phyloP scores from a whole-genome alignment of 2,329 filamentous ascomycete genomes.

The Fusarium pseudograminearum region DNA sequence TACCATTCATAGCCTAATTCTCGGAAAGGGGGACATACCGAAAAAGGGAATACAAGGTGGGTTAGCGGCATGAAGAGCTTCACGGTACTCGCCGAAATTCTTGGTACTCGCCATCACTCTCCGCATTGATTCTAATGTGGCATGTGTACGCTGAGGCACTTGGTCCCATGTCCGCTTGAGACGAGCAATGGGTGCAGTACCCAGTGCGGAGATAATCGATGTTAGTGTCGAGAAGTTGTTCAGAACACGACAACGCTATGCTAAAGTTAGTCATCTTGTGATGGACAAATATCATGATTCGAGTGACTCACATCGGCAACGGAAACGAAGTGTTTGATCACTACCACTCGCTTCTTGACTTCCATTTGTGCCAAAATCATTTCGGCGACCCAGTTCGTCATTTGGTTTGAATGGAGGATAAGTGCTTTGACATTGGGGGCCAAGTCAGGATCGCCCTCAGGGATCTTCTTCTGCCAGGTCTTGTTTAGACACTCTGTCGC shows the following conservation, averaged over 20 bases:
- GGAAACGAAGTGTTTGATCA: slow-evolving; percentile 97
- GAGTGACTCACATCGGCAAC: slow-evolving; percentile 85
- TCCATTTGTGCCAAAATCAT: slow-evolving; percentile 97
- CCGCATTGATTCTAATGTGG: slow-evolving; percentile 88
- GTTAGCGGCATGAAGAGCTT: slow-evolving; percentile 90
- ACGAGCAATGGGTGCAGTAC: slow-evolving; percentile 93
- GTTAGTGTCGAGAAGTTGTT: slow-evolving; percentile 99
- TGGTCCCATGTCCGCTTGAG: slow-evolving; percentile 94
- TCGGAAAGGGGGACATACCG: slow-evolving; percentile 65
- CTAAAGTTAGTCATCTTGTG: slow-evolving; percentile 26
- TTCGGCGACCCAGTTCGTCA: slow-evolving; percentile 99
- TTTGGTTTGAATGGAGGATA: slow-evolving; percentile 97
- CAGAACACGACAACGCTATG: slow-evolving; percentile 87
- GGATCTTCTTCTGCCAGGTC: slow-evolving; percentile 97
- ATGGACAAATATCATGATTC: neutral
- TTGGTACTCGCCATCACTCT: slow-evolving; percentile 96
- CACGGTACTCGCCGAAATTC: slow-evolving; percentile 97
- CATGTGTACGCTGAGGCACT: slow-evolving; percentile 85
- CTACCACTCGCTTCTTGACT: slow-evolving; percentile 94
- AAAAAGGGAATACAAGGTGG: slow-evolving; percentile 99
- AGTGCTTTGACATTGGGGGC: slow-evolving; percentile 95
- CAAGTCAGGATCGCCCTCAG: slow-evolving; percentile 82
- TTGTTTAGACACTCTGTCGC: slow-evolving; percentile 97
- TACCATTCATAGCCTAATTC: neutral
- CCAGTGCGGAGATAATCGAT: slow-evolving; percentile 95